Base-by-base conservation (phyloP, 169 alveolate species). In the Besnoitia besnoiti region DNA sequence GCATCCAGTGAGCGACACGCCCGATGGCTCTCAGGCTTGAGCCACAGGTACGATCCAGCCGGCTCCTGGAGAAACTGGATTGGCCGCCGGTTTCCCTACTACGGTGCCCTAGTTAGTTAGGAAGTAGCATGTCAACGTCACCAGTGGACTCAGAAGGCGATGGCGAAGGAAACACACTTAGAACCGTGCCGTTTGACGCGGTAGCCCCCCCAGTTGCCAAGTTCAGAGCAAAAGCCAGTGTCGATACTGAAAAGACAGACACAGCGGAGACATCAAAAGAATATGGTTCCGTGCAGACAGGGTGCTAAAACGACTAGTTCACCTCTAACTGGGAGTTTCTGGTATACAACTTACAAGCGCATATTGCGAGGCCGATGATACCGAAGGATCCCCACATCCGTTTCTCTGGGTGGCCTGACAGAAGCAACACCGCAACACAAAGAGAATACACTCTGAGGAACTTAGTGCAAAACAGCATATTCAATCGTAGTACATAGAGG, bases 381-480 rank as follows among this genome's bases (percentile, higher is more conserved):
- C 84, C 84, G 33, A 73, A 73, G 16, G 84, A 73, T 73, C 84
- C 84, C 84, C 84, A 73, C 84, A 73, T 73, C 24, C 84, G 42
- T 44, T 73, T 73, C 84, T 73, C 49, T 73, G 84, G 84, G 16
- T 73, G 49, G 49, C 84, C 84, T 73, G 84, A 21, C 14, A n/a
- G 84, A 37, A 30, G 16, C 49, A 39, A 2, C 0, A 33, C 84
- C 24, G 0, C 14, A 24, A 51, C 14, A 16, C 14, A 51, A 51
- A 51, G 14, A 24, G 67, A 51, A 24, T 51, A 24, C n/a, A 51
- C n/a, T 24, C 24, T 14, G 67, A 16, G 14, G n/a, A n/a, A n/a
- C n/a, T n/a, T n/a, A n/a, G n/a, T n/a, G n/a, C n/a, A n/a, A n/a
- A n/a, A n/a, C n/a, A n/a, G n/a, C n/a, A n/a, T n/a, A n/a, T n/a